Evolutionary conservation across 1,284 basidiomycete species (phyloP).

Genomic region (Cutaneotrichosporon sp.): DNA sequence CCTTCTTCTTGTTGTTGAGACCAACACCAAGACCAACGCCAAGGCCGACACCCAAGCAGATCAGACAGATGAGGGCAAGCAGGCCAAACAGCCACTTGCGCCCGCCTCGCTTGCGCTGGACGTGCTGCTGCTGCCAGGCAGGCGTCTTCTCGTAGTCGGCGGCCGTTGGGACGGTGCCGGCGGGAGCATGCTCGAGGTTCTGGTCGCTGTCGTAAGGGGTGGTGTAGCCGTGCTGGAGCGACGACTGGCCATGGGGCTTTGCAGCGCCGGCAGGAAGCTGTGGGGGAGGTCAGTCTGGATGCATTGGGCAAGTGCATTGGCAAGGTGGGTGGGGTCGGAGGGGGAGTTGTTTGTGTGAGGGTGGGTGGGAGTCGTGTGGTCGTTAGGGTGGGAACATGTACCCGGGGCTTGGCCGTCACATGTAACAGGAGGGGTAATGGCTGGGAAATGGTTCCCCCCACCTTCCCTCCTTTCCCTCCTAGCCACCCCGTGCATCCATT

Average conservation of each 20-base stretch:
- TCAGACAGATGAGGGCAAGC: slow-evolving; percentile 23
- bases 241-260: slow-evolving; percentile 25
- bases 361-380: not conserved
- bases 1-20: slow-evolving; percentile 26
- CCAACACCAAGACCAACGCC: slow-evolving; percentile 47
- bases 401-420: no score
- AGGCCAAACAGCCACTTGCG: slow-evolving; percentile 34
- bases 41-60: slow-evolving; percentile 29
- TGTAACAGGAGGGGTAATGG: not conserved
- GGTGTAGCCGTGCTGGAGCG: slow-evolving; percentile 27
- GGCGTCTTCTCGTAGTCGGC: slow-evolving; percentile 33
- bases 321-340: not conserved
- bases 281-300: not conserved
- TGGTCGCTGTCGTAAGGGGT: slow-evolving; percentile 29
- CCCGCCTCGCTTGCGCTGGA: slow-evolving; percentile 24
- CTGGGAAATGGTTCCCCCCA: not conserved
- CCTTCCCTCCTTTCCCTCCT: no score
- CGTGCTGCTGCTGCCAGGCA: slow-evolving; percentile 24
- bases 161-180: slow-evolving; percentile 14
- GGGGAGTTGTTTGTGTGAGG: not conserved
- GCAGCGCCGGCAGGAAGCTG: not conserved
- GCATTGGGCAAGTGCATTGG: no score
- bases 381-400: no score
- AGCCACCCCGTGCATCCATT: no score
- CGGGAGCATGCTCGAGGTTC: slow-evolving; percentile 35